Base-by-base conservation (phyloP, 2,329 filamentous ascomycete species). In the Lecanicillium sp. region DNA sequence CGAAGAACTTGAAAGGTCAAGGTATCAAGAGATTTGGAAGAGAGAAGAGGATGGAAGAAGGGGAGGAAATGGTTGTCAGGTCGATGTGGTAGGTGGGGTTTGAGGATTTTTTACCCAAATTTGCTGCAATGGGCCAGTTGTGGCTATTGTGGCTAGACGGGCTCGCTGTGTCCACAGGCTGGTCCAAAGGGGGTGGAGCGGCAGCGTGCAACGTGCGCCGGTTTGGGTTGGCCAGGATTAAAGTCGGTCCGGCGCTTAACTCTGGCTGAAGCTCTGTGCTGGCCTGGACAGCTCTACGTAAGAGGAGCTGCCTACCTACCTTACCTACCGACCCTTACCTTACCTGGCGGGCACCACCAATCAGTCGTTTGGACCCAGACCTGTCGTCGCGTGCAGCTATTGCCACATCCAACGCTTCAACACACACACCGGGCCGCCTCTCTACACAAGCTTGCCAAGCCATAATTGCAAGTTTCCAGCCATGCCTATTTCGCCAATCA, bases 401-500 rank as follows among this genome's bases (percentile, higher is more conserved):
- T 25, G 31, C 39, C 30, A 36, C 22, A 18, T 5, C 28, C 19
- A 11, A 28, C 30, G 30, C 14, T 28, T 5, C 27, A 36, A 28
- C 11, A n/a, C 12, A 30, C 25, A 14, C 37, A 29, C 15, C 31
- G 14, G 14, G 27, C 8, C 17, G 9, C 4, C 17, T 31, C 28
- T 6, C n/a, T 13, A 14, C n/a, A 12, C 29, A 17, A 36, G n/a
- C 22, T 15, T 18, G 13, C 27, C 13, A 25, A 29, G 8, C 25
- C 15, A 38, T 30, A 31, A 28, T 18, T 17, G 18, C 17, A 15
- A 29, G 25, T 37, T 42, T 37, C 15, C 41, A 48, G 46, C 44
- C 47, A 96, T 95, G 88, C 87, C 89, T 46, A 80, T 87, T 63
- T 62, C 74, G 50, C 88, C 90, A 22, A 76, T 95, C 57, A 89